Conservation (phyloP, 257 asterid species). For the Leonotis leonurus region DNA sequence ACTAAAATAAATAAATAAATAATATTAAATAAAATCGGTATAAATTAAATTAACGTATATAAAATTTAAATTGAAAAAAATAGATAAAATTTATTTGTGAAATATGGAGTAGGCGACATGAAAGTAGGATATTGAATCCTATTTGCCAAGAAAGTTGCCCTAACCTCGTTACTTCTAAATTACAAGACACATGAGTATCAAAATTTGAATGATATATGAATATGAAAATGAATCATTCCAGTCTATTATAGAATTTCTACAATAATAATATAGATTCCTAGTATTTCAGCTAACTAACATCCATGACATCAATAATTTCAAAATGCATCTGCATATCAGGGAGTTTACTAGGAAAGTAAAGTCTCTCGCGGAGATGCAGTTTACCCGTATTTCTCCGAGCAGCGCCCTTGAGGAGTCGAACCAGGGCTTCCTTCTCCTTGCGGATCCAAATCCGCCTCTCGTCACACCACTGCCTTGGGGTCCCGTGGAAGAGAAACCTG, state of each 20-base stretch:
- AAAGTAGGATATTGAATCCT: too few species aligned
- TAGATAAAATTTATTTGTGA: too few species aligned
- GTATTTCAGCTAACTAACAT: slow-evolving; percentile 34
- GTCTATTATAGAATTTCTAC: background rate
- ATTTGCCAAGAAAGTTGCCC: too few species aligned
- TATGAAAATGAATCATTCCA: too few species aligned
- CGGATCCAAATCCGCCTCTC: slow-evolving; percentile 62
- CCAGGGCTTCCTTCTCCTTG: slow-evolving; percentile 61
- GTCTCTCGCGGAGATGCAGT: slow-evolving; percentile 57
- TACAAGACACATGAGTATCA: too few species aligned
- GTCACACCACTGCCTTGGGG: slow-evolving; percentile 92
- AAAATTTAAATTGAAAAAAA: too few species aligned
- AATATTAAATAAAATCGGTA: too few species aligned
- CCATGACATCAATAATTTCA: slow-evolving; percentile 69
- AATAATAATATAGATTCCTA: background rate
- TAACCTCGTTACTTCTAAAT: too few species aligned
- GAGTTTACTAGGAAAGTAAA: slow-evolving; percentile 56
- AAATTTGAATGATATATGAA: too few species aligned
- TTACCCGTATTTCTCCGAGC: slow-evolving; percentile 56
- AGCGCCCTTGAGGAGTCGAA: slow-evolving; percentile 53
- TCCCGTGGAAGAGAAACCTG: slow-evolving; percentile 76
- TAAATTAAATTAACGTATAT: too few species aligned
- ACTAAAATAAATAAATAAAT: too few species aligned
- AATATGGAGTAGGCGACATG: too few species aligned
- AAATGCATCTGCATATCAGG: slow-evolving; percentile 87